Conservation (phyloP, 2,329 filamentous ascomycete genomes). For the Cladosporium austrohemisphaericum region DNA sequence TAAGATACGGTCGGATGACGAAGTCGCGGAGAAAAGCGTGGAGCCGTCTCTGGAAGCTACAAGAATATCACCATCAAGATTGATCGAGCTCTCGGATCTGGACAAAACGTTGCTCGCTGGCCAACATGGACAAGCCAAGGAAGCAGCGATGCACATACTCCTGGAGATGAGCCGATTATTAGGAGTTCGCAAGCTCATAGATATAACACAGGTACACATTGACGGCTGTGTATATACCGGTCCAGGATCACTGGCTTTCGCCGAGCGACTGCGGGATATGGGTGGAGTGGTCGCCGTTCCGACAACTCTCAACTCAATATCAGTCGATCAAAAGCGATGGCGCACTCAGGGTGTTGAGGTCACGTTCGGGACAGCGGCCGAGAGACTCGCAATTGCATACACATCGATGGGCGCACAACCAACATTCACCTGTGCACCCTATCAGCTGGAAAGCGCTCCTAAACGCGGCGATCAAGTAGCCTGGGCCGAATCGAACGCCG, state of each 20-base stretch:
- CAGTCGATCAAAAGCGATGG: conserved; percentile 43
- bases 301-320: conserved; percentile 44
- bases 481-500: conserved; percentile 47
- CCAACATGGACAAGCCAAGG: conserved; percentile 32
- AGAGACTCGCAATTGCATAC: conserved; percentile 38
- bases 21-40: background rate
- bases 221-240: conserved; percentile 44
- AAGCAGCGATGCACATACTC: conserved; percentile 39
- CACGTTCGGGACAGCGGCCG: conserved; percentile 30
- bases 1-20: background rate
- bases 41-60: background rate
- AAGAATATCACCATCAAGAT: background rate
- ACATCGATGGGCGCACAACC: conserved; percentile 39
- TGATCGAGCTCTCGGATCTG: background rate
- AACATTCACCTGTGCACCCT: conserved; percentile 46
- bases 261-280: conserved; percentile 33
- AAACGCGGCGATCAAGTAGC: conserved; percentile 39
- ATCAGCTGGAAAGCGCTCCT: conserved; percentile 37
- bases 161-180: conserved; percentile 36
- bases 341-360: conserved; percentile 35
- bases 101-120: conserved; percentile 24
- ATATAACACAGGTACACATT: conserved; percentile 42
- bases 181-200: conserved; percentile 34
- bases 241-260: conserved; percentile 36
- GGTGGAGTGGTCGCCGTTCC: conserved; percentile 39